These are phyloP conservation scores for Myriosclerotinia duriaeana DNA, from an alignment of 2,329 filamentous ascomycete genomes.

Conservation along the genomic window DNA sequence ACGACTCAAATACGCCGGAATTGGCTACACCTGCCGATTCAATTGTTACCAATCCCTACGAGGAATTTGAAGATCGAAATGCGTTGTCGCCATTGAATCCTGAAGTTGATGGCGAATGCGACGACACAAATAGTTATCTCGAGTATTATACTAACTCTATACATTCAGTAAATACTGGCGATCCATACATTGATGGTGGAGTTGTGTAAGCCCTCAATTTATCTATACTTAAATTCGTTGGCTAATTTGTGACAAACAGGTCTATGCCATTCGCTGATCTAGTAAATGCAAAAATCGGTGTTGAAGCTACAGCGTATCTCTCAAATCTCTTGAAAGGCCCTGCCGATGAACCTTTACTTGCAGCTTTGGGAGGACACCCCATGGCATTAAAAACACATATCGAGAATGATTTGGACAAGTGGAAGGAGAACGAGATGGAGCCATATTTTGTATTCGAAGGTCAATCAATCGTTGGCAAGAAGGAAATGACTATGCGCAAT, in stretches of 20 bases:
- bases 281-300: slow-evolving; percentile 71
- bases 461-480: slow-evolving; percentile 73
- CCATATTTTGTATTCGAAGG: slow-evolving; percentile 93
- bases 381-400: slow-evolving; percentile 74
- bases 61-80: neutral
- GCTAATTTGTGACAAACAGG: slow-evolving; percentile 25
- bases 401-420: slow-evolving; percentile 70
- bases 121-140: neutral
- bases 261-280: slow-evolving; percentile 64
- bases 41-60: neutral
- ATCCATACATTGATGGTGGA: slow-evolving; percentile 14
- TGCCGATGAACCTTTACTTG: slow-evolving; percentile 81
- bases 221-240: neutral
- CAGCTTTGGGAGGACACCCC: slow-evolving; percentile 85
- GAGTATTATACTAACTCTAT: neutral
- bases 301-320: slow-evolving; percentile 90
- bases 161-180: slow-evolving; percentile 17
- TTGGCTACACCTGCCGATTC: neutral
- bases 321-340: slow-evolving; percentile 70
- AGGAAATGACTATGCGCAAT: slow-evolving; percentile 65
- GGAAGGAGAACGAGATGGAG: slow-evolving; percentile 68
- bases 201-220: slow-evolving; percentile 4
- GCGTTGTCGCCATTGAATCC: neutral
- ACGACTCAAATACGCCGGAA: neutral
- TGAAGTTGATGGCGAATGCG: neutral